Base-by-base conservation (phyloP, 2,329 filamentous ascomycete species). In the Neonectria magnoliae region DNA sequence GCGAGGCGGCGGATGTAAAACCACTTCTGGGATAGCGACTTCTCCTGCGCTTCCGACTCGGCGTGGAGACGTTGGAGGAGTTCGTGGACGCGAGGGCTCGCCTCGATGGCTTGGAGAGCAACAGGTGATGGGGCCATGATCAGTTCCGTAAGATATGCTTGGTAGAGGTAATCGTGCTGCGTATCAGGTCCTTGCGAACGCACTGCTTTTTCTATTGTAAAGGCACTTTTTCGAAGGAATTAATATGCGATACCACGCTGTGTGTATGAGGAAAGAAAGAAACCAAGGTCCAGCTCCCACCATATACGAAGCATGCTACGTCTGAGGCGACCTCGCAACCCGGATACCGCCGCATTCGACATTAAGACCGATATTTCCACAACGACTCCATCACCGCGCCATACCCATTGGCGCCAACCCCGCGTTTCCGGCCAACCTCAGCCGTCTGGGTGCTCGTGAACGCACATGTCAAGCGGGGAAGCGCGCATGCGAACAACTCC, bases 61-160 rank as follows among this genome's bases (percentile, higher is more conserved):
- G 70, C 58, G 36, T 77, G 76, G 0, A 78, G 72, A 2, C 70
- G 67, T 13, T 67, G 13, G 1, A 78, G 70, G 6, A 76, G 68
- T 3, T 64, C 55, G n/a, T 73, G 72, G 1, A 77, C 68, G 1
- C 73, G 71, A 42, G 70, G 59, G 29, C 66, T 73, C 3, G 73
- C 73, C 62, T 68, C 65, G 16, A 75, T 33, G 31, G 71, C 65
- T 55, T 73, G 72, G 0, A 59, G 41, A n/a, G 69, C 70, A 22
- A 57, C 50, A 42, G 76, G 38, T 8, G 70, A 51, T 45, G 64
- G 64, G 14, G 68, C 45, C 68, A 73, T 73, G 52, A 1, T 62
- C 42, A 16, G 25, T 5, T 14, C 11, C 36, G 18, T 11, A 22
- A 22, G 27, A 16, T 33, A 31, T 42, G 33, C 9, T 11, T n/a